Base-by-base conservation (phyloP, 805 yeast genomes). In the Saturnispora ahearnii region DNA sequence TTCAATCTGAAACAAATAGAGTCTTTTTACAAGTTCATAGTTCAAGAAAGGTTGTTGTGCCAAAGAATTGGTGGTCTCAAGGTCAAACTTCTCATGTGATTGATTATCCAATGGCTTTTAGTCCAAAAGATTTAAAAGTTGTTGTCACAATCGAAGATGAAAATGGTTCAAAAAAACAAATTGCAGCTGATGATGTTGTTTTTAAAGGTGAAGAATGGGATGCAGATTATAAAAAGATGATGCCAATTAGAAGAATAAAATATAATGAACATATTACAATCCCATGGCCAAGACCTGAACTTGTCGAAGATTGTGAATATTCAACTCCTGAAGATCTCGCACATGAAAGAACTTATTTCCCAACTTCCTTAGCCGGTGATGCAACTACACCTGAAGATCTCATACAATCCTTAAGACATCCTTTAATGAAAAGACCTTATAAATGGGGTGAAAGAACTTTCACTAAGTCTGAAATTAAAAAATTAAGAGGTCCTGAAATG, bases 251-350 rank as follows among this genome's bases (percentile, higher is more conserved):
- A 66, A 78, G 79, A 57, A 87, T 90, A 26, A 77, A 76, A 55
- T 81, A 85, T 57, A 82, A 84, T 58, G 78, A 76, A 40, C 76
- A 79, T 47, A 70, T 87, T 48, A 77, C 81, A 24, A 81, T 90
- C 46, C 97, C 97, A 48, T 91, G 96, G 95, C 96, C 96, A 36
- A 76, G 78, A 57, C 90, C 93, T 1, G 79, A 73, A 32, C 68
- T 72, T 0, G 57, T 59, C 3, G 77, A 77, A 54, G 88, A 82
- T 55, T 82, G 81, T 46, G 68, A 62, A 30, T 70, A 78, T 55
- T 77, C 82, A 3, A 86, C 95, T 1, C 62, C 66, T 5, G 74
- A 76, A 29, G 77, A 71, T 9, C 66, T 70, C 2, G 88, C 78
- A 2, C 77, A 81, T 53, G 86, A 80, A 58, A 83, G 88, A 63